phyloP scores from a whole-genome alignment of 140 eudicot genomes.

The Cichorium intybus region DNA sequence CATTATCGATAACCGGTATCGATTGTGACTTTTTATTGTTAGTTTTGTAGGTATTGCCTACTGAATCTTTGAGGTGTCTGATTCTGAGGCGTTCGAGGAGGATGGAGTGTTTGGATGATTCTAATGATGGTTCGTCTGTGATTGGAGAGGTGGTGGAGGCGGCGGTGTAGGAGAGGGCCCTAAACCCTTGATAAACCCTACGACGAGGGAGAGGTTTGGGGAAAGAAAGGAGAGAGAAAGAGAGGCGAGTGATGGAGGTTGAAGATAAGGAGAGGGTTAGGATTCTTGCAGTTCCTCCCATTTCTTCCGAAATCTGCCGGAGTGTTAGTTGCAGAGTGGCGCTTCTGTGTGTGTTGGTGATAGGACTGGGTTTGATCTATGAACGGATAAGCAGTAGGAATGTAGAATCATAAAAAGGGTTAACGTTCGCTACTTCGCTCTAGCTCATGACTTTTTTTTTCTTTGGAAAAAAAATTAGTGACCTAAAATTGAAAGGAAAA shows the following conservation, averaged over 20 bases:
- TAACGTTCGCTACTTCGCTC: too few relatives aligned
- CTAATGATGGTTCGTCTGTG: conserved; percentile 38
- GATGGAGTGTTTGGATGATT: conserved; percentile 66
- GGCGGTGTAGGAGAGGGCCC: conserved; percentile 40
- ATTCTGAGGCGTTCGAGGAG: conserved; percentile 70
- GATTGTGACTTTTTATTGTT: conserved; percentile 28
- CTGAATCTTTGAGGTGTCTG: conserved; percentile 75
- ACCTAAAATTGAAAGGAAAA: too few relatives aligned
- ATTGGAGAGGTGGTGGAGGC: conserved; percentile 30
- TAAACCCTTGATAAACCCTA: conserved; percentile 49
- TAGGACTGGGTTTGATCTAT: conserved; percentile 2
- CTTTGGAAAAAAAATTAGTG: too few relatives aligned
- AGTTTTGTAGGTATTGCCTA: conserved; percentile 4
- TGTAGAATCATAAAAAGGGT: neutral
- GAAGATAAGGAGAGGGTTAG: conserved; percentile 34
- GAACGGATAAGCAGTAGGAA: conserved; percentile 9
- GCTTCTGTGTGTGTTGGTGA: neutral
- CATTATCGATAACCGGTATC: neutral
- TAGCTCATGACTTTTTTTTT: too few relatives aligned
- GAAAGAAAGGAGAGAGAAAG: conserved; percentile 33
- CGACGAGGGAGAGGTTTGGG: conserved; percentile 27
- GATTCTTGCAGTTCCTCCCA: conserved; percentile 33
- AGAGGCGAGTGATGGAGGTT: conserved; percentile 28
- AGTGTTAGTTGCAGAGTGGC: conserved; percentile 8
- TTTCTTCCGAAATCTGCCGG: conserved; percentile 4